These are phyloP conservation scores for Castanospermum australe DNA, from an alignment of 306 rosid genomes.

Conservation along the genomic window DNA sequence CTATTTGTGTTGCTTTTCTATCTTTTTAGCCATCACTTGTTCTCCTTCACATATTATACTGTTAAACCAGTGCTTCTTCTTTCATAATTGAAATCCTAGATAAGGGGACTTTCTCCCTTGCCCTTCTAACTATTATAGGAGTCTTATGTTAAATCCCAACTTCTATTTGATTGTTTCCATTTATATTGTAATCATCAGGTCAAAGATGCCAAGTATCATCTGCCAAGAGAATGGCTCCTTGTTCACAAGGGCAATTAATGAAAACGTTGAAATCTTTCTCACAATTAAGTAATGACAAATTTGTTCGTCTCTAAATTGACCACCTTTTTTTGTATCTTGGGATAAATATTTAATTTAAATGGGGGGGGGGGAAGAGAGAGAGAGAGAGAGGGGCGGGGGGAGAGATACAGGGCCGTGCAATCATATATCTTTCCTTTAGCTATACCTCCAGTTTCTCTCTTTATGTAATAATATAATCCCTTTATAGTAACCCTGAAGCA, in stretches of 20 bases:
- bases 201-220: not conserved
- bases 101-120: not conserved
- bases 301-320: not conserved
- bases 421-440: not conserved
- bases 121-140: not conserved
- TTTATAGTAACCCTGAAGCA: constrained; percentile 7
- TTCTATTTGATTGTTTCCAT: constrained; percentile 10
- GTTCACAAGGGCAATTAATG: not conserved
- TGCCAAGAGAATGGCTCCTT: not conserved
- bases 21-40: not conserved
- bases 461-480: not conserved
- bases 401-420: not conserved
- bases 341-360: not conserved
- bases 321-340: not conserved
- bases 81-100: not conserved
- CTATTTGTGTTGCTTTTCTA: not conserved
- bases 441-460: not conserved
- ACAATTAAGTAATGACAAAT: not conserved
- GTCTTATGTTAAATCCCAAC: not conserved
- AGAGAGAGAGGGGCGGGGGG: not conserved
- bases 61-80: not conserved
- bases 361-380: too few species aligned
- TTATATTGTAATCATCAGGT: not conserved
- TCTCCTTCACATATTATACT: not conserved
- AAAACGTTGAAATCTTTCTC: not conserved